phyloP scores from a whole-genome alignment of 2,329 filamentous ascomycete genomes.

The Neofusicoccum cordaticola region DNA sequence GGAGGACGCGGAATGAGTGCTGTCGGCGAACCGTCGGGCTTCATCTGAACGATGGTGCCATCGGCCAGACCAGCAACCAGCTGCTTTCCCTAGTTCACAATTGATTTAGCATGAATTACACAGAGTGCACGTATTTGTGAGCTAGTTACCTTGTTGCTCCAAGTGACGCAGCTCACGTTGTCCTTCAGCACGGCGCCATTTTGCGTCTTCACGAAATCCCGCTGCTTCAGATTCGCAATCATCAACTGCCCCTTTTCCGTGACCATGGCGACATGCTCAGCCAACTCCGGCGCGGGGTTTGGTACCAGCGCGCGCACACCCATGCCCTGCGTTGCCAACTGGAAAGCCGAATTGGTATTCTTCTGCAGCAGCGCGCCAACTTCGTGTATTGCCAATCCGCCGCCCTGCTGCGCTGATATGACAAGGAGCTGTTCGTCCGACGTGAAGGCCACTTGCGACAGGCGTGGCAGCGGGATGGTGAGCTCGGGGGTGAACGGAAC shows the following conservation, averaged over 20 bases:
- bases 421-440: constrained; percentile 84
- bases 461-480: constrained; percentile 68
- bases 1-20: constrained; percentile 77
- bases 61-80: constrained; percentile 80
- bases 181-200: constrained; percentile 65
- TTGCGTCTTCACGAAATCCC: constrained; percentile 54
- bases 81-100: constrained; percentile 65
- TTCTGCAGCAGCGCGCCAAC: constrained; percentile 66
- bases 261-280: constrained; percentile 75
- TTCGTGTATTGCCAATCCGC: constrained; percentile 81
- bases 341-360: constrained; percentile 65
- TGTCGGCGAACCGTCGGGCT: constrained; percentile 73
- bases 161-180: constrained; percentile 79
- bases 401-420: constrained; percentile 75
- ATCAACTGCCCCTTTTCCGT: constrained; percentile 77
- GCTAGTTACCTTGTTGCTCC: constrained; percentile 66
- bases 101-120: too few species aligned
- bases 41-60: constrained; percentile 79
- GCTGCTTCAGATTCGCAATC: constrained; percentile 75
- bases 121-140: too few species aligned
- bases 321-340: constrained; percentile 73
- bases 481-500: constrained; percentile 73
- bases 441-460: constrained; percentile 88
- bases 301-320: constrained; percentile 71
- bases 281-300: constrained; percentile 73